Percentiles rank a stretch among this genome's conserved stretches.
phyloP scores from a whole-genome alignment of 352 stramenopile genomes.

The Globisporangium ultimum region DNA sequence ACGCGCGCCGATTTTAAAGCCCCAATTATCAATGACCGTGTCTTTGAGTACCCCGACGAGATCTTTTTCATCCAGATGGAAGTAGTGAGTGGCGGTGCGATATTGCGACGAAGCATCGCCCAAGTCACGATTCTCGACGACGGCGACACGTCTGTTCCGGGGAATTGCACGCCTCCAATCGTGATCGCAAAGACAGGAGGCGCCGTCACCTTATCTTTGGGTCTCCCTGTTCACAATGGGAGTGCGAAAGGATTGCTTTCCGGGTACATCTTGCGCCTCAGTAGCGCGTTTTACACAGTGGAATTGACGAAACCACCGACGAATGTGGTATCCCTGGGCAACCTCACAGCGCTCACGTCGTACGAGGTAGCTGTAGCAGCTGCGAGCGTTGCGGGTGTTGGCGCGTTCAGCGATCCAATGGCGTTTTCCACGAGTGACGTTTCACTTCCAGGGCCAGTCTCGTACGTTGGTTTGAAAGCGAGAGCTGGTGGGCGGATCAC shows the following conservation, averaged over 20 bases:
- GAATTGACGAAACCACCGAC: conserved; percentile 17
- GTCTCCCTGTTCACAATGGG: conserved; percentile 44
- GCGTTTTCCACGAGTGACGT: conserved; percentile 36
- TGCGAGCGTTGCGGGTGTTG: conserved; percentile 21
- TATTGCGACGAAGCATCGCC: conserved; percentile 9
- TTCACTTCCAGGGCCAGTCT: conserved; percentile 30
- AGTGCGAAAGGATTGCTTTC: conserved; percentile 31
- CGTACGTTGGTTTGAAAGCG: conserved; percentile 13
- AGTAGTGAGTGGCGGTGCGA: conserved; percentile 24
- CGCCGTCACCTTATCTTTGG: conserved; percentile 23
- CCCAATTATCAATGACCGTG: conserved; percentile 57
- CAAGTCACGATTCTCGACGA: conserved; percentile 54
- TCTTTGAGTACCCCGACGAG: conserved; percentile 52
- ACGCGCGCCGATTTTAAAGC: conserved; percentile 31
- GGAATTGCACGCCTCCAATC: conserved; percentile 18
- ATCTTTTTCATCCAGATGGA: conserved; percentile 35
- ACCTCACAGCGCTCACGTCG: conserved; percentile 24
- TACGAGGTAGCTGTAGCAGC: conserved; percentile 48
- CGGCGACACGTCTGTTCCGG: conserved; percentile 38
- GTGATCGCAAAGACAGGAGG: conserved; percentile 34
- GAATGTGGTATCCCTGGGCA: conserved; percentile 16
- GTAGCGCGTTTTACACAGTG: conserved; percentile 4
- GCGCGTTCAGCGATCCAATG: conserved; percentile 28
- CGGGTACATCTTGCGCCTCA: conserved; percentile 35
- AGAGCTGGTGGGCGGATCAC: conserved; percentile 36